A percentile compares a stretch with the other conserved stretches of the same genome.
Conservation (phyloP, 805 yeast species). For the Candida ascalaphidarum region DNA sequence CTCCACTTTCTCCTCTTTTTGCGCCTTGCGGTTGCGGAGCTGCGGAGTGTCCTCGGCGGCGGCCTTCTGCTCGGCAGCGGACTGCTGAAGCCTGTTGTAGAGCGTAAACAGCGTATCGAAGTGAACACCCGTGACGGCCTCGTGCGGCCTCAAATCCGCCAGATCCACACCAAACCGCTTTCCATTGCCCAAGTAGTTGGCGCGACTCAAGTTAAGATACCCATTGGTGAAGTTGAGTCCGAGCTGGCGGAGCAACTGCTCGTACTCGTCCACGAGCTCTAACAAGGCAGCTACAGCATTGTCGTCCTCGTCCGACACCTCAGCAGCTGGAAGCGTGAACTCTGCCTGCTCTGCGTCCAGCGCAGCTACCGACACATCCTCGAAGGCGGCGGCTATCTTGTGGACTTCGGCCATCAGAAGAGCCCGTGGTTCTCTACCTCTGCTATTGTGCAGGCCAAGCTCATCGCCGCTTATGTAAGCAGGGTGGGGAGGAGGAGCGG, state of each 20-base stretch:
- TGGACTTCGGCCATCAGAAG: too few relatives aligned
- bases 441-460: too few relatives aligned
- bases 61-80: neutral
- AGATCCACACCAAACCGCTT: conserved; percentile 30
- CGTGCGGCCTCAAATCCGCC: conserved; percentile 29
- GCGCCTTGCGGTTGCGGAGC: too few relatives aligned
- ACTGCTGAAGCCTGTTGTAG: neutral
- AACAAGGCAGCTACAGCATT: conserved; percentile 11
- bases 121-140: conserved; percentile 14
- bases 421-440: too few relatives aligned
- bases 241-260: conserved; percentile 10
- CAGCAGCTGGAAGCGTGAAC: conserved; percentile 1
- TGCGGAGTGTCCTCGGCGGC: too few relatives aligned
- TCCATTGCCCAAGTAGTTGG: conserved; percentile 27
- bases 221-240: conserved; percentile 22
- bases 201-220: conserved; percentile 34
- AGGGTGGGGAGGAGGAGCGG: too few relatives aligned
- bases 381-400: conserved; percentile 2
- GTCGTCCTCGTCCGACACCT: neutral
- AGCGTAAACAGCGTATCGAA: conserved; percentile 1
- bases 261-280: conserved; percentile 25
- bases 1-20: too few relatives aligned
- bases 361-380: conserved; percentile 4
- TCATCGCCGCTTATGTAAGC: too few relatives aligned
- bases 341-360: neutral